Conservation (phyloP, 805 yeast genomes). For the Ogataea ganodermae region DNA sequence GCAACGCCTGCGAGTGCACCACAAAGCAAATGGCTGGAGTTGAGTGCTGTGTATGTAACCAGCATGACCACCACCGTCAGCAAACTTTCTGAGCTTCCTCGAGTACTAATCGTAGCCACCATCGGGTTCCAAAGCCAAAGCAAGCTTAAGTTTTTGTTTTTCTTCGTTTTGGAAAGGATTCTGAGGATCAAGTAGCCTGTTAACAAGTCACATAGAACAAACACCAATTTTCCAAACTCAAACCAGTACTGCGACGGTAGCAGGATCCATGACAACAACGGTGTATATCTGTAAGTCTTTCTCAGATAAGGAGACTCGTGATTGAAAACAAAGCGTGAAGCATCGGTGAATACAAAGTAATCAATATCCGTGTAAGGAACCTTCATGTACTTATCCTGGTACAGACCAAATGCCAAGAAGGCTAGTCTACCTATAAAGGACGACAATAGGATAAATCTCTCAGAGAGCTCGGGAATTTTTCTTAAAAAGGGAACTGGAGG, state of each 20-base stretch:
- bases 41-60: conserved; percentile 49
- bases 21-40: conserved; percentile 34
- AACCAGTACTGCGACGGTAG: conserved; percentile 64
- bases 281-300: conserved; percentile 93
- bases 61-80: conserved; percentile 74
- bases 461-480: conserved; percentile 14
- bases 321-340: conserved; percentile 66
- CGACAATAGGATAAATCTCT: conserved; percentile 15
- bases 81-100: conserved; percentile 93
- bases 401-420: conserved; percentile 76
- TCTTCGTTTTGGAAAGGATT: conserved; percentile 33
- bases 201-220: conserved; percentile 73
- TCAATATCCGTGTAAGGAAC: conserved; percentile 94
- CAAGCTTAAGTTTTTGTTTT: conserved; percentile 20
- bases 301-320: conserved; percentile 73
- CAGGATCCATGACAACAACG: conserved; percentile 81
- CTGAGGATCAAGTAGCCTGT: conserved; percentile 69
- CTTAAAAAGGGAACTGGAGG: conserved; percentile 8
- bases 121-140: conserved; percentile 93
- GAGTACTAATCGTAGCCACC: conserved; percentile 88
- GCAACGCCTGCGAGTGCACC: conserved; percentile 70
- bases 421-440: conserved; percentile 49
- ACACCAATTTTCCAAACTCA: conserved; percentile 77
- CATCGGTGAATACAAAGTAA: conserved; percentile 91
- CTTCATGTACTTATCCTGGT: conserved; percentile 78